Evolutionary conservation across 495 filamentous ascomycete species (phyloP).

Genomic region (Penicillium arizonense): DNA sequence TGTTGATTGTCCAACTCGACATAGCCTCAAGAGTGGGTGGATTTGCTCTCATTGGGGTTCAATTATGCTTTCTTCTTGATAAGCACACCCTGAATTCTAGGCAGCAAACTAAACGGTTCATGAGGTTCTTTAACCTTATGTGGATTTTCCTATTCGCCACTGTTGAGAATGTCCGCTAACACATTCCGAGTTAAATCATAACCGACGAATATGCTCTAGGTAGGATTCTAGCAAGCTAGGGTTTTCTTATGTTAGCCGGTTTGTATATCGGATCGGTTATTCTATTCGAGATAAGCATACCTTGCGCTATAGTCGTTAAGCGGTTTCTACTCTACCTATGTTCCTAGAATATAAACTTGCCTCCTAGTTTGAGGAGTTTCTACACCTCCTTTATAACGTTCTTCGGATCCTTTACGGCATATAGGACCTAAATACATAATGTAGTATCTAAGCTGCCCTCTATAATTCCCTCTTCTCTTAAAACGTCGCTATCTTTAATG

Average conservation of each 20-base stretch:
- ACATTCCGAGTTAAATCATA: slow-evolving; percentile 20
- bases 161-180: slow-evolving; percentile 18
- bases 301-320: slow-evolving; percentile 26
- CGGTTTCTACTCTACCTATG: slow-evolving; percentile 29
- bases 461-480: slow-evolving; percentile 31
- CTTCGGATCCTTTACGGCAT: slow-evolving; percentile 22
- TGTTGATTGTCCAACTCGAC: too few species aligned
- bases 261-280: too few species aligned
- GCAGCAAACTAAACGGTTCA: slow-evolving; percentile 17
- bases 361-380: slow-evolving; percentile 31
- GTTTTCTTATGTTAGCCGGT: slow-evolving; percentile 8
- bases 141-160: slow-evolving; percentile 26
- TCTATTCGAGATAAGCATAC: slow-evolving; percentile 18
- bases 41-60: too few species aligned
- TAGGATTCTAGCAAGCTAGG: slow-evolving; percentile 23
- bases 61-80: slow-evolving; percentile 19
- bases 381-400: slow-evolving; percentile 24
- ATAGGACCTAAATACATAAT: slow-evolving; percentile 29
- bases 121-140: slow-evolving; percentile 17
- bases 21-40: too few species aligned
- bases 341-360: slow-evolving; percentile 46
- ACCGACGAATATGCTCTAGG: slow-evolving; percentile 24
- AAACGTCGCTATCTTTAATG: slow-evolving; percentile 36
- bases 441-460: slow-evolving; percentile 37
- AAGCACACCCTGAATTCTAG: slow-evolving; percentile 26